Conservation (phyloP, 805 yeast genomes). For the Saturnispora dispora region DNA sequence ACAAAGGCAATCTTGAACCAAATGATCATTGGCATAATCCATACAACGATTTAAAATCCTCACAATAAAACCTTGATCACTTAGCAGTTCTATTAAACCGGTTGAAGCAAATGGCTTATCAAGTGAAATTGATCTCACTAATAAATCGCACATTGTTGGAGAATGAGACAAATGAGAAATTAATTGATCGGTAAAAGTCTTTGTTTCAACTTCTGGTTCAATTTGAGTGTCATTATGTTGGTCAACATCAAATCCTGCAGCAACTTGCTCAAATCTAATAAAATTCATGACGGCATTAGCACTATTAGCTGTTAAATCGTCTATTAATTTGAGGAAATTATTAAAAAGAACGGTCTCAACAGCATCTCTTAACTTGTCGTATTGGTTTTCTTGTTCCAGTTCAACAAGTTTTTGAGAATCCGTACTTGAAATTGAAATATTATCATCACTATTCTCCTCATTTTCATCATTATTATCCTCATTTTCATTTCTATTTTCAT, state of each 20-base stretch:
- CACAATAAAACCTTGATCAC: slow-evolving; percentile 61
- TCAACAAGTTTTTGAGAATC: slow-evolving; percentile 13
- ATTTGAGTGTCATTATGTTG: not conserved
- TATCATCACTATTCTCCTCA: slow-evolving; percentile 16
- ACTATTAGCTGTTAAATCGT: slow-evolving; percentile 73
- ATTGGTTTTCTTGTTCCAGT: slow-evolving; percentile 15
- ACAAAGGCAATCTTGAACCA: slow-evolving; percentile 34
- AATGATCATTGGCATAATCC: slow-evolving; percentile 23
- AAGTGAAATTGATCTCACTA: slow-evolving; percentile 78
- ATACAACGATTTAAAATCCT: slow-evolving; percentile 61
- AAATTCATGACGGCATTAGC: slow-evolving; percentile 68
- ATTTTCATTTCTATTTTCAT: slow-evolving; percentile 9
- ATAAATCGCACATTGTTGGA: slow-evolving; percentile 83
- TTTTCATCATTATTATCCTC: slow-evolving; percentile 14
- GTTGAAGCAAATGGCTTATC: slow-evolving; percentile 85
- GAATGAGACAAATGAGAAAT: slow-evolving; percentile 67
- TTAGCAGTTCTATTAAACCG: slow-evolving; percentile 68
- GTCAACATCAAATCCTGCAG: not conserved
- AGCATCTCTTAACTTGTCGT: slow-evolving; percentile 20
- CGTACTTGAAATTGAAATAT: slow-evolving; percentile 12
- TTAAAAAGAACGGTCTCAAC: slow-evolving; percentile 25
- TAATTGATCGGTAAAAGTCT: slow-evolving; percentile 60
- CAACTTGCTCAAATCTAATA: slow-evolving; percentile 37
- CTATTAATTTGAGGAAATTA: slow-evolving; percentile 73
- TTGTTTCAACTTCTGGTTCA: slow-evolving; percentile 6